Evolutionary conservation across 257 asterid genomes (phyloP).

Genomic region (Scutellaria galericulata): DNA sequence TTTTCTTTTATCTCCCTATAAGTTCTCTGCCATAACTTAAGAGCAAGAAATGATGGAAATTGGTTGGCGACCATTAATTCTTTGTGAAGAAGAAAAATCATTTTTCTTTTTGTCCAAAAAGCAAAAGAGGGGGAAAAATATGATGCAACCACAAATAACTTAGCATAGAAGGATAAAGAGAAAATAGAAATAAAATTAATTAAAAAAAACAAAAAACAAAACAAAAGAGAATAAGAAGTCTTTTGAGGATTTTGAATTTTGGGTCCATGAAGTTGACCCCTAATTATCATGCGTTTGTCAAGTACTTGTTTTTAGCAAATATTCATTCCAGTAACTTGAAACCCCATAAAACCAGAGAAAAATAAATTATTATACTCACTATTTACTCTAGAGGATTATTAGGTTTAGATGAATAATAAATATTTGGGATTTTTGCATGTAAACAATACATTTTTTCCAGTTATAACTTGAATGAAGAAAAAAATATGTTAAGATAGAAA

Average conservation of each 20-base stretch:
- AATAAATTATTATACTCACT: too few species aligned
- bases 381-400: too few species aligned
- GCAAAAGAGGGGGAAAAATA: background rate
- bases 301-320: background rate
- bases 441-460: too few species aligned
- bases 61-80: slow-evolving; percentile 22
- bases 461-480: background rate
- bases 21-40: slow-evolving; percentile 16
- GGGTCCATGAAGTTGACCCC: slow-evolving; percentile 22
- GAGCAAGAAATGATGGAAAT: background rate
- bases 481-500: background rate
- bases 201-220: too few species aligned
- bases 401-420: too few species aligned
- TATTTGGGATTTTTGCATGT: too few species aligned
- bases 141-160: background rate
- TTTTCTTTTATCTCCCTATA: too few species aligned
- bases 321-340: too few species aligned
- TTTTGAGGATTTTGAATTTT: background rate
- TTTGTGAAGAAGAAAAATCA: slow-evolving; percentile 18
- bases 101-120: background rate
- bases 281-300: slow-evolving; percentile 23
- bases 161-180: background rate
- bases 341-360: too few species aligned
- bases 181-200: background rate
- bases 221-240: background rate